Evolutionary conservation across 2,329 filamentous ascomycete genomes (phyloP).

Genomic region (Davidsoniella virescens): DNA sequence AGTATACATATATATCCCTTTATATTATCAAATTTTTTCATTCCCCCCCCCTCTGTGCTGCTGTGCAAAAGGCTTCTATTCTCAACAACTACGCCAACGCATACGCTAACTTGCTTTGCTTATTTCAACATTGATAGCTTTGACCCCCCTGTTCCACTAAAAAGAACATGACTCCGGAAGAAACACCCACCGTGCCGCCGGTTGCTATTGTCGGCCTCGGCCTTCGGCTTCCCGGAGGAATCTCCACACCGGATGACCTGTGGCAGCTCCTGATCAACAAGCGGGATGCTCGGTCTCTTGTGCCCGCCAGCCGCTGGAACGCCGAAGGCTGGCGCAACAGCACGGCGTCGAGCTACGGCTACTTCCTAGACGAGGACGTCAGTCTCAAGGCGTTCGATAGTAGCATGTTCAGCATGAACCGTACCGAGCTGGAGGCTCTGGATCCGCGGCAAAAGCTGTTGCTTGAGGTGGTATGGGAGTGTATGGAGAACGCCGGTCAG

Average conservation of each 20-base stretch:
- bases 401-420: slow-evolving; percentile 15
- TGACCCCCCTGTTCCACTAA: background rate
- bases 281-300: slow-evolving; percentile 24
- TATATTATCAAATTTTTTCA: background rate
- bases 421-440: slow-evolving; percentile 16
- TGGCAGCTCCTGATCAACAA: slow-evolving; percentile 22
- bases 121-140: background rate
- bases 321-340: slow-evolving; percentile 17
- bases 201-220: slow-evolving; percentile 26
- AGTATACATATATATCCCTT: no score
- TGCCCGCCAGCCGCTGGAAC: slow-evolving; percentile 30
- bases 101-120: background rate
- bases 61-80: background rate
- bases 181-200: slow-evolving; percentile 20
- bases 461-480: slow-evolving; percentile 18
- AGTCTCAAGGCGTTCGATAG: slow-evolving; percentile 15
- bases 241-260: slow-evolving; percentile 26
- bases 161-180: background rate
- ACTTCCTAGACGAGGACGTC: slow-evolving; percentile 21
- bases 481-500: slow-evolving; percentile 20
- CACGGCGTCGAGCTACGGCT: background rate
- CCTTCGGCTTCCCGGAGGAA: slow-evolving; percentile 29
- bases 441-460: slow-evolving; percentile 19
- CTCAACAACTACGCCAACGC: background rate
- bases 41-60: no score